Conservation (phyloP, 148 eudicot species). For the Vaccinium corymbosum region DNA sequence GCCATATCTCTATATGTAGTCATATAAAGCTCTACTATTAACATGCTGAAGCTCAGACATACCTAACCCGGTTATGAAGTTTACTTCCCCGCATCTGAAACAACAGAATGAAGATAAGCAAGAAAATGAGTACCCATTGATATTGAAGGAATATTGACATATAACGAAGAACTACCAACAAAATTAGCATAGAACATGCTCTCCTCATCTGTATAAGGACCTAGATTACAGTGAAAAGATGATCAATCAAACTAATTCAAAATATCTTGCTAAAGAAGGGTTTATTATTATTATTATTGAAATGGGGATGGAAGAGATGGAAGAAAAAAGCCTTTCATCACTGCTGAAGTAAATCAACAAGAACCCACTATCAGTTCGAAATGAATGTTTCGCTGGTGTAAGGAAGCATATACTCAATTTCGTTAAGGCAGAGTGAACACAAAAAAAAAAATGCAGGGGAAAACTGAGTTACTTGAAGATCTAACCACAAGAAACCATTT, state of each 20-base stretch:
- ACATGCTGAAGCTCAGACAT: constrained; percentile 13
- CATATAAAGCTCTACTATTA: not conserved
- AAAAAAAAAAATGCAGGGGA: not conserved
- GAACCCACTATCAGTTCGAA: not conserved
- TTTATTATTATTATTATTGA: not conserved
- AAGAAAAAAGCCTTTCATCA: not conserved
- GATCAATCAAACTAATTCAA: not conserved
- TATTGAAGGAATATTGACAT: not conserved
- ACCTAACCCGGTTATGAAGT: constrained; percentile 96
- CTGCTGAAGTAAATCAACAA: constrained; percentile 3
- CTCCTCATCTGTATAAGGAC: not conserved
- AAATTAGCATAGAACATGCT: not conserved
- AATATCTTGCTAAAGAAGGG: constrained; percentile 5
- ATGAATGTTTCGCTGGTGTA: not conserved
- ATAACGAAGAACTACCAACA: constrained; percentile 11
- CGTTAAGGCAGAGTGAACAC: not conserved
- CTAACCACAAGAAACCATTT: constrained; percentile 7
- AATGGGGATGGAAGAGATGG: not conserved
- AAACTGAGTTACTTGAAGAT: not conserved
- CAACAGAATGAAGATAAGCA: constrained; percentile 16
- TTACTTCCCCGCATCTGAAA: constrained; percentile 91
- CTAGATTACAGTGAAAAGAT: not conserved
- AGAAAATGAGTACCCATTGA: constrained; percentile 16
- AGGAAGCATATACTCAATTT: not conserved
- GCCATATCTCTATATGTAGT: not conserved